These are phyloP conservation scores for Hyaloscypha hepaticicola DNA, from an alignment of 495 filamentous ascomycete species.

Conservation along the genomic window DNA sequence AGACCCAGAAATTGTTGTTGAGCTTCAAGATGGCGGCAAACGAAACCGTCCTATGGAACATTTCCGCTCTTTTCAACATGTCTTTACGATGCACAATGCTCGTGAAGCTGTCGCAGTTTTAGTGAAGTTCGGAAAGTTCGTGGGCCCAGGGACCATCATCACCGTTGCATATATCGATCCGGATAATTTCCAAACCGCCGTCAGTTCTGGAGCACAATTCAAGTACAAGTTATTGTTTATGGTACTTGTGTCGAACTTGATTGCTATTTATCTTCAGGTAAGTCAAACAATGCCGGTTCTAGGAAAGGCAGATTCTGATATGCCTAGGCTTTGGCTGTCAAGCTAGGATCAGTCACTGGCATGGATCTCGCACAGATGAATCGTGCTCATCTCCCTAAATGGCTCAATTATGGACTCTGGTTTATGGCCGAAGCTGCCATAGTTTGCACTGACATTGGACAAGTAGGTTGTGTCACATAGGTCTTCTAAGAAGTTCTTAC, in stretches of 20 bases:
- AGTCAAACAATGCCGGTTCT: neutral
- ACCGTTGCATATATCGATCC: slow-evolving; percentile 62
- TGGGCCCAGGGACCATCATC: slow-evolving; percentile 17
- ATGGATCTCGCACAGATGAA: slow-evolving; percentile 77
- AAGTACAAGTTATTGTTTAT: slow-evolving; percentile 72
- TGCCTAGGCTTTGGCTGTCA: slow-evolving; percentile 65
- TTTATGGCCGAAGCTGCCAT: slow-evolving; percentile 67
- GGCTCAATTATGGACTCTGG: slow-evolving; percentile 72
- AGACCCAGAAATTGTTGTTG: neutral
- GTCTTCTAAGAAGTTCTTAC: neutral
- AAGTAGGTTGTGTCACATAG: neutral
- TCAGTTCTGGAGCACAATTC: slow-evolving; percentile 63
- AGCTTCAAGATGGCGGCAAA: neutral
- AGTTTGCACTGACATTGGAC: slow-evolving; percentile 21
- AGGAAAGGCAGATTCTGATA: neutral
- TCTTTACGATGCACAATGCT: neutral
- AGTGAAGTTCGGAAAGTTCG: slow-evolving; percentile 19
- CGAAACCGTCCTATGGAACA: neutral
- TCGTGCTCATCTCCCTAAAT: slow-evolving; percentile 67
- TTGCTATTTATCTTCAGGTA: slow-evolving; percentile 69
- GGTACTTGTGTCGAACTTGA: slow-evolving; percentile 74
- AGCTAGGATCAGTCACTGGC: slow-evolving; percentile 78
- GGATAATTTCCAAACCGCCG: slow-evolving; percentile 83
- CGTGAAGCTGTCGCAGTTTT: neutral
- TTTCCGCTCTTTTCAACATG: neutral